Conservation (phyloP, 108 stramenopile species). For the Conticribra guillardii region DNA sequence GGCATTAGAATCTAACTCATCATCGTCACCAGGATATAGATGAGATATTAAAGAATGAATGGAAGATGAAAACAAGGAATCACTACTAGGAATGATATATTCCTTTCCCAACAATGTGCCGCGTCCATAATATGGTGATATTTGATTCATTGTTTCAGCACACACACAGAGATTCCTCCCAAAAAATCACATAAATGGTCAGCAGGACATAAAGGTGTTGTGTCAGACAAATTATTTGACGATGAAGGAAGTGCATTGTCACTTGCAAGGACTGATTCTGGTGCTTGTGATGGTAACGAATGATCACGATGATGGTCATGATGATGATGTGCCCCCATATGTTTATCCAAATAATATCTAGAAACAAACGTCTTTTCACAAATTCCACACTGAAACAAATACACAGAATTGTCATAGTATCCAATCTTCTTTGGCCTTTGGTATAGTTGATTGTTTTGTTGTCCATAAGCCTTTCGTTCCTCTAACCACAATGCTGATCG, state of each 20-base stretch:
- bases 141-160: constrained; percentile 11
- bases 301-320: too few species aligned
- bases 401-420: background rate
- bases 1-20: background rate
- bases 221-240: background rate
- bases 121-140: constrained; percentile 13
- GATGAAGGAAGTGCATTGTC: background rate
- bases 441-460: background rate
- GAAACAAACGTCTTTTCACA: constrained; percentile 23
- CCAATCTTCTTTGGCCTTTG: background rate
- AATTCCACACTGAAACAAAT: constrained; percentile 20
- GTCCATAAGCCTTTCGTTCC: constrained; percentile 8
- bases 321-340: constrained; percentile 5
- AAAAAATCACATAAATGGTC: constrained; percentile 8
- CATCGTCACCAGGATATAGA: background rate
- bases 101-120: constrained; percentile 17
- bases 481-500: constrained; percentile 9
- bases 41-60: background rate
- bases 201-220: background rate
- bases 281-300: too few species aligned
- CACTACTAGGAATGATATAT: constrained; percentile 4
- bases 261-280: too few species aligned
- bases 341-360: constrained; percentile 13
- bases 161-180: constrained; percentile 13
- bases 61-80: constrained; percentile 6